phyloP scores from a whole-genome alignment of 2,329 filamentous ascomycete genomes.

The Colletotrichum cordylinicola region DNA sequence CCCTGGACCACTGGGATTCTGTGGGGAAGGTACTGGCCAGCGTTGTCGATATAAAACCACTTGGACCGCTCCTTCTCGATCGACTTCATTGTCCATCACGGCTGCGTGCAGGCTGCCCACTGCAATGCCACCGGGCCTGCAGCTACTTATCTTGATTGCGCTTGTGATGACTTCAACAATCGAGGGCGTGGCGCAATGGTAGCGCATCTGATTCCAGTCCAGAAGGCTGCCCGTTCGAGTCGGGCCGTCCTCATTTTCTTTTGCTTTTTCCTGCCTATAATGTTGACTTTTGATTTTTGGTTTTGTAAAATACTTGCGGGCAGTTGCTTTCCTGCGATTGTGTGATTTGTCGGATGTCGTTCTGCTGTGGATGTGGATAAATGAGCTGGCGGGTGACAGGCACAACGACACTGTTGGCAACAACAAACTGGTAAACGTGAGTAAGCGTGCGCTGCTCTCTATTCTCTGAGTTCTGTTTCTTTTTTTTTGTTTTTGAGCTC shows the following conservation, averaged over 20 bases:
- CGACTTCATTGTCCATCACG: neutral
- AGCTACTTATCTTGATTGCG: neutral
- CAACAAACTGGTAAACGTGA: too few relatives aligned
- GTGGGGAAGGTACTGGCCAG: neutral
- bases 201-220: constrained; percentile 22
- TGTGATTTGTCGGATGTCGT: too few relatives aligned
- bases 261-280: neutral
- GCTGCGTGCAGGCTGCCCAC: neutral
- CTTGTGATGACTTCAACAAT: neutral
- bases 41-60: neutral
- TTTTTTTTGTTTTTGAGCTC: too few relatives aligned
- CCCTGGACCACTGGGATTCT: neutral
- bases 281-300: too few relatives aligned
- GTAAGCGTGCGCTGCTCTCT: too few relatives aligned
- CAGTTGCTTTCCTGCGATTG: too few relatives aligned
- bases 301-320: too few relatives aligned
- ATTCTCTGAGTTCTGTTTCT: too few relatives aligned
- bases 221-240: constrained; percentile 20
- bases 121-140: neutral
- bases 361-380: too few relatives aligned
- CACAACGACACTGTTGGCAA: too few relatives aligned
- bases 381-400: too few relatives aligned
- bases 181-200: constrained; percentile 20
- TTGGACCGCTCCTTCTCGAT: neutral
- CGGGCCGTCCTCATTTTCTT: constrained; percentile 9